Evolutionary conservation across 2,329 filamentous ascomycete species (phyloP).

Genomic region (Calonectria pteridis): DNA sequence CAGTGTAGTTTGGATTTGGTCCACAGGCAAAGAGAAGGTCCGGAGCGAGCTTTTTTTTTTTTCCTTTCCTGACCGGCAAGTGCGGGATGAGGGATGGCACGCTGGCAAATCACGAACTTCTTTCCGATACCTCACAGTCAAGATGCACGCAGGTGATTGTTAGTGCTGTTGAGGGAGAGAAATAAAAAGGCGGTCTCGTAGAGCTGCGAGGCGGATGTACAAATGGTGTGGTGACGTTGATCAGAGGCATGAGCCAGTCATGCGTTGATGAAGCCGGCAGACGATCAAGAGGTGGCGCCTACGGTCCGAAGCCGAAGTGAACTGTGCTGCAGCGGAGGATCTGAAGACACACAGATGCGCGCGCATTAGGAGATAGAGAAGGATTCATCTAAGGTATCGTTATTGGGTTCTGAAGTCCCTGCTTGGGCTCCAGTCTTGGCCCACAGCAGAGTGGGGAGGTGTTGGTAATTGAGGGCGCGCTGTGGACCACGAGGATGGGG

Average conservation of each 20-base stretch:
- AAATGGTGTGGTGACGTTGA: neutral
- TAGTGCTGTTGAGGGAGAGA: neutral
- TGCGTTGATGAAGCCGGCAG: neutral
- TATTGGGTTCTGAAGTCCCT: neutral
- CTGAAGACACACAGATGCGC: neutral
- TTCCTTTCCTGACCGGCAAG: conserved; percentile 2
- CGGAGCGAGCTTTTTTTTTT: neutral
- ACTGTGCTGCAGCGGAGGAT: neutral
- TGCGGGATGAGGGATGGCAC: neutral
- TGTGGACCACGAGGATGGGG: conserved; percentile 4
- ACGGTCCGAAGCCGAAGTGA: conserved; percentile 4
- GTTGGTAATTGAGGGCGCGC: conserved; percentile 13
- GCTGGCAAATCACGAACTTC: conserved; percentile 3
- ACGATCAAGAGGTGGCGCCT: conserved; percentile 15
- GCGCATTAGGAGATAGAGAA: neutral
- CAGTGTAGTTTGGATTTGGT: conserved; percentile 1
- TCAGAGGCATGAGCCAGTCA: conserved; percentile 3
- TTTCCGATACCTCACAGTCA: conserved; percentile 8
- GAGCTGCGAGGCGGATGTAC: neutral
- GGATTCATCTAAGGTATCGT: neutral
- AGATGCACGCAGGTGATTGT: neutral
- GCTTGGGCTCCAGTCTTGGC: conserved; percentile 1
- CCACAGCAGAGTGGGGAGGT: conserved; percentile 18
- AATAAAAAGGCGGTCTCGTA: conserved; percentile 14
- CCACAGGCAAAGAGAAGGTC: neutral